Evolutionary conservation across 352 stramenopile genomes (phyloP), one percentile per base, ranked within the genome.

Genomic region (Phytophthora boehmeriae): DNA sequence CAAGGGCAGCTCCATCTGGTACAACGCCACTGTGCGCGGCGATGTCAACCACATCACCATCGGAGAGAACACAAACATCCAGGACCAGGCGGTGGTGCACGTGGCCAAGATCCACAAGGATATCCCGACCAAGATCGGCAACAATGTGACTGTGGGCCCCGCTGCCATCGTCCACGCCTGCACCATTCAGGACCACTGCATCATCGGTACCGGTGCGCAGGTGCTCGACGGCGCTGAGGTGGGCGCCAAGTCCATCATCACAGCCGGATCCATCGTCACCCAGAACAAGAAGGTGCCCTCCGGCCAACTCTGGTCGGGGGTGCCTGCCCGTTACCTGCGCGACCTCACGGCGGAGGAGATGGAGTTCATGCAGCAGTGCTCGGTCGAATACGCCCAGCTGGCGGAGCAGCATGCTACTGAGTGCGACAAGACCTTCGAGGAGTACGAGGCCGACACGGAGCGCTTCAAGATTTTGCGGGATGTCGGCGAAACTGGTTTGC

Each of bases 21-120:
- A 98, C 74, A 89, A 91, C 46, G 88, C 91, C 41, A 96, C 93
- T 22, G 76, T 98, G 59, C 83, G 93, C 38, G 90, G 88, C 42
- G 92, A 98, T 71, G 84, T 98, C 52, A 97, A 97, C 76, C 63
- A 86, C 72, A 96, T 98, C 54, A 92, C 79, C 6, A 98, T 99
- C 73, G 96, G 96, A 34, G 83, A 95, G 36, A 91, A 97, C 78
- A 96, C 89, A 71, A 96, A 92, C 73, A 95, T 98, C 52, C 89
- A 96, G 65, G 93, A 98, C 72, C 83, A 95, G 68, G 92, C 88
- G 4, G 86, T 98, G n/a, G 77, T 98, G 47, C 92, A 98, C 66
- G 92, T 97, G 66, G 87, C 94, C 59, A 98, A 98, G 75, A 95
- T 97, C 66, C 83, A 90, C 65, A 81, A 91, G 54, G 86, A 98